Percentiles rank a stretch among this genome's conserved stretches.
phyloP scores from a whole-genome alignment of 371 early-diverging fungal species.

The Syncephalis plumigaleata region DNA sequence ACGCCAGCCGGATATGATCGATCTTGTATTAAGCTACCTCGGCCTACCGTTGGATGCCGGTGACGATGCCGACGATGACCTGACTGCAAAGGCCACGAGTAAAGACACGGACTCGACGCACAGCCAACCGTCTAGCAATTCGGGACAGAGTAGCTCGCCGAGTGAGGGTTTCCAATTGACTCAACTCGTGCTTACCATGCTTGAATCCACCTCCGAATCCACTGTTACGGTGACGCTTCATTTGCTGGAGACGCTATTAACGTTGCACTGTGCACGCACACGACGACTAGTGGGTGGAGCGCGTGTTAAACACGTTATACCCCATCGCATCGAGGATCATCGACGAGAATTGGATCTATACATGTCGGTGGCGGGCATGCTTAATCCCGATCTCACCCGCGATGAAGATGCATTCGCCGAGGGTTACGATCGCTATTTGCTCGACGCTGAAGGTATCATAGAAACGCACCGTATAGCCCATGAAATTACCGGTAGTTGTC shows the following conservation, averaged over 20 bases:
- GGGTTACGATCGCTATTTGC: conserved; percentile 63
- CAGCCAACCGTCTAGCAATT: background rate
- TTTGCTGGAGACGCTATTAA: conserved; percentile 55
- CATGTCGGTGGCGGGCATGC: background rate
- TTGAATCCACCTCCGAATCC: conserved; percentile 48
- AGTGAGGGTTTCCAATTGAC: background rate
- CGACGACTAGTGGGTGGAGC: conserved; percentile 30
- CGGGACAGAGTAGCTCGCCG: too few relatives aligned
- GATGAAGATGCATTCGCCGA: conserved; percentile 12
- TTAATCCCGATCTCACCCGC: background rate
- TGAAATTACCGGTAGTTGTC: conserved; percentile 3
- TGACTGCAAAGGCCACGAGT: background rate
- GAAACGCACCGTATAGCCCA: conserved; percentile 23
- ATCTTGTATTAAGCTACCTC: conserved; percentile 45
- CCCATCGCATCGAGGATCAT: conserved; percentile 18
- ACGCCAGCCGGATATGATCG: conserved; percentile 53
- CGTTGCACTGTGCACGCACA: conserved; percentile 56
- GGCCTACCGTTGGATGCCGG: background rate
- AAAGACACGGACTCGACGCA: background rate
- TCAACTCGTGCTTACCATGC: conserved; percentile 37
- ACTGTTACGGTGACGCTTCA: conserved; percentile 71
- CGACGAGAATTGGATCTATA: conserved; percentile 45
- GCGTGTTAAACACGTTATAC: background rate
- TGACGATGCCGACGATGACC: background rate
- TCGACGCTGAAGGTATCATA: conserved; percentile 48